phyloP scores from a whole-genome alignment of 179 eudicot species.

The Kewa caespitosa region DNA sequence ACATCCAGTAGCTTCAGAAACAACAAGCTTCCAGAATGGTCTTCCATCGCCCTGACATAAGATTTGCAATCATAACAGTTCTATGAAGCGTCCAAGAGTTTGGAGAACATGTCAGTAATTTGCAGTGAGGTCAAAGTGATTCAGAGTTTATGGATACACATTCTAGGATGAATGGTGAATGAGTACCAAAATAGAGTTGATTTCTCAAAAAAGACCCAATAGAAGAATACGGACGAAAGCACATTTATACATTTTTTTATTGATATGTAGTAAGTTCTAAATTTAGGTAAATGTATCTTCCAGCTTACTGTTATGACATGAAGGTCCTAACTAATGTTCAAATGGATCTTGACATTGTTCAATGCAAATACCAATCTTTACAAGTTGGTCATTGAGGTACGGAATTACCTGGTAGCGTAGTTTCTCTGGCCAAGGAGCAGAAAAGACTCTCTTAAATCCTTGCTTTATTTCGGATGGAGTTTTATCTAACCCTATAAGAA shows the following conservation, averaged over 20 bases:
- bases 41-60: conserved; percentile 82
- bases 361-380: neutral
- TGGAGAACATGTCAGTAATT: neutral
- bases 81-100: neutral
- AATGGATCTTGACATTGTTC: neutral
- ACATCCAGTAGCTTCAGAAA: conserved; percentile 95
- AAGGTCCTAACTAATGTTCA: neutral
- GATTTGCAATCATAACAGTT: neutral
- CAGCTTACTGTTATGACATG: neutral
- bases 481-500: conserved; percentile 52
- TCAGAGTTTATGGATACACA: neutral
- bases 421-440: conserved; percentile 91
- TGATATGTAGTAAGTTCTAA: neutral
- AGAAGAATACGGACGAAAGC: neutral
- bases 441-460: conserved; percentile 95
- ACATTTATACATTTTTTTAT: no score
- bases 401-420: conserved; percentile 85
- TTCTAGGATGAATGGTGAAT: neutral
- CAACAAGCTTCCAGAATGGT: conserved; percentile 93
- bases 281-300: neutral
- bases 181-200: neutral
- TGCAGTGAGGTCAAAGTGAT: neutral
- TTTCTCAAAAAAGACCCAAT: neutral
- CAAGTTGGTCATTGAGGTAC: neutral
- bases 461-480: conserved; percentile 80